phyloP scores from a whole-genome alignment of 345 rosid genomes.

The Citrus maxima region DNA sequence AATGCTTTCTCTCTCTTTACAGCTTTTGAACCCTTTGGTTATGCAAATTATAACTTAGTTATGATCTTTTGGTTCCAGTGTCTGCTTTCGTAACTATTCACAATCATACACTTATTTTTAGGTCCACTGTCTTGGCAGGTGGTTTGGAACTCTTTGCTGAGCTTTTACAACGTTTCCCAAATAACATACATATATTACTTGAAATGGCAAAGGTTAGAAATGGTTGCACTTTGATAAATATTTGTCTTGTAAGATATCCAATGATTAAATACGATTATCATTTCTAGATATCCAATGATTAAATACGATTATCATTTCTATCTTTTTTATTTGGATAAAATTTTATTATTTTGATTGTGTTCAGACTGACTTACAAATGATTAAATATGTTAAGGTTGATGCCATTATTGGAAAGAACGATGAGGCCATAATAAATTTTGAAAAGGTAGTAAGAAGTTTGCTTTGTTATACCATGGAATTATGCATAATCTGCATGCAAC shows the following conservation, averaged over 20 bases:
- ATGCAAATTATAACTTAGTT: neutral
- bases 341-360: constrained; percentile 4
- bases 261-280: neutral
- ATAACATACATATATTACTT: constrained; percentile 79
- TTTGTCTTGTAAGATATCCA: neutral
- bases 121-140: constrained; percentile 42
- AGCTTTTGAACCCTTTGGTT: neutral
- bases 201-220: constrained; percentile 90
- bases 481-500: neutral
- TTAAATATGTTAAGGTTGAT: constrained; percentile 57
- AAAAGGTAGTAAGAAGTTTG: constrained; percentile 54
- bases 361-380: constrained; percentile 20
- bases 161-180: constrained; percentile 89
- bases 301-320: neutral
- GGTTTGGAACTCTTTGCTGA: constrained; percentile 84
- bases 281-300: neutral
- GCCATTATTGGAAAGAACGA: constrained; percentile 95
- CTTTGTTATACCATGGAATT: constrained; percentile 3
- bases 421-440: constrained; percentile 84
- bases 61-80: neutral
- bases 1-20: neutral
- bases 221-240: constrained; percentile 7
- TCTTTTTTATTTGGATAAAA: neutral
- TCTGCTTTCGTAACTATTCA: constrained; percentile 1
- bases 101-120: constrained; percentile 1